Conservation (phyloP, 257 asterid genomes). For the Salvia hispanica region DNA sequence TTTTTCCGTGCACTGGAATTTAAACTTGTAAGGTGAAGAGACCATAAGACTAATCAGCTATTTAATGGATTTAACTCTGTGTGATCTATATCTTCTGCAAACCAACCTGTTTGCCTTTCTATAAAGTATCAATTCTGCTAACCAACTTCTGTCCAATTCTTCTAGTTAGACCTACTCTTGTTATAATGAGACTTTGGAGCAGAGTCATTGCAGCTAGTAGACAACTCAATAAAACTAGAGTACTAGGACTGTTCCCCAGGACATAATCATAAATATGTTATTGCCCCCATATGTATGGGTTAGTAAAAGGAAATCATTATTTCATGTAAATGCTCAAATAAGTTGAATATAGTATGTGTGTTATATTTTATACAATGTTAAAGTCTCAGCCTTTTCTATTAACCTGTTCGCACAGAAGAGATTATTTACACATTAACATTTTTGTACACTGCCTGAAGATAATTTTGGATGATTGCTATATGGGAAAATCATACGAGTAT, state of each 20-base stretch:
- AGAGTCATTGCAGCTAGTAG: neutral
- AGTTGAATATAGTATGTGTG: too few species aligned
- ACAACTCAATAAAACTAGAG: neutral
- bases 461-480: neutral
- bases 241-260: neutral
- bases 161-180: neutral
- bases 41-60: neutral
- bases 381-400: neutral
- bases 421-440: neutral
- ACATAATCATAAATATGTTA: neutral
- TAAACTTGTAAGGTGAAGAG: neutral
- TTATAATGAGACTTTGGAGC: conserved; percentile 7
- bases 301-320: neutral
- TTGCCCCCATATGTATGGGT: neutral
- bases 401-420: neutral
- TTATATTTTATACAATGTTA: neutral
- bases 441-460: neutral
- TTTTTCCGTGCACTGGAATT: neutral
- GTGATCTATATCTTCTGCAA: neutral
- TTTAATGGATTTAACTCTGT: neutral
- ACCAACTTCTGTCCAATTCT: neutral
- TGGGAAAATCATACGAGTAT: neutral
- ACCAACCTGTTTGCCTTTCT: neutral
- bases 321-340: too few species aligned
- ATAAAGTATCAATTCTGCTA: neutral